Evolutionary conservation across 164 flowering plant species (phyloP), one percentile per base, ranked within the genome.

Genomic region (Amborella trichopoda): DNA sequence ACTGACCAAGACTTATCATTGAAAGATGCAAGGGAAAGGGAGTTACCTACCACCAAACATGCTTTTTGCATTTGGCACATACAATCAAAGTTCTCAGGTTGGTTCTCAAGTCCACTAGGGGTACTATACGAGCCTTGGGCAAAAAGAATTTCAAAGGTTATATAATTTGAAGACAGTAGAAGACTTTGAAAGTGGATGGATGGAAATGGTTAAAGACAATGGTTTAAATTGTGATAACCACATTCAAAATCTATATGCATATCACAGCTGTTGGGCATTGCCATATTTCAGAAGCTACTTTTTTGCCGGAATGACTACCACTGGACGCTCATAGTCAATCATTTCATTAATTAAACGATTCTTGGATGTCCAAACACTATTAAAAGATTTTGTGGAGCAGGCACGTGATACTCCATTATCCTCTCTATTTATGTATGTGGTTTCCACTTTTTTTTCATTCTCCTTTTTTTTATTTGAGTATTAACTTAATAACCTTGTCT

Each of bases 61-160:
- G 93, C 89, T 14, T 75, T 86, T 50, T 82, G 82, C 70, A 75
- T 86, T 27, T 78, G 86, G 86, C 81, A 78, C 50, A 78, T 86
- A 26, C 54, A 66, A 46, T 58, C 84, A 6, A 78, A 74, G 61
- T 80, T 80, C 68, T 72, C 87, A 6, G 76, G 75, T 51, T 86
- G 89, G 89, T 83, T 86, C 66, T 71, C 77, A 57, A 58, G 58
- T 32, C 59, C 70, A 30, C 87, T 78, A 27, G 89, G 82, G 21
- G 63, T 78, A 23, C 74, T 55, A 39, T 86, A 82, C 53, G 86
- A 78, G 63, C 68, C 61, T 14, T 86, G 89, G 89, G 82, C n/a
- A 76, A 49, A 66, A 72, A 23, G 84, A 80, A 51, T 82, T 86
- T 47, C 71, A 67, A 63, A 72, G 74, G 44, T 80, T 86, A 18